These are phyloP conservation scores for Blastomyces parvus DNA, from an alignment of 2,329 filamentous ascomycete species.

Conservation along the genomic window DNA sequence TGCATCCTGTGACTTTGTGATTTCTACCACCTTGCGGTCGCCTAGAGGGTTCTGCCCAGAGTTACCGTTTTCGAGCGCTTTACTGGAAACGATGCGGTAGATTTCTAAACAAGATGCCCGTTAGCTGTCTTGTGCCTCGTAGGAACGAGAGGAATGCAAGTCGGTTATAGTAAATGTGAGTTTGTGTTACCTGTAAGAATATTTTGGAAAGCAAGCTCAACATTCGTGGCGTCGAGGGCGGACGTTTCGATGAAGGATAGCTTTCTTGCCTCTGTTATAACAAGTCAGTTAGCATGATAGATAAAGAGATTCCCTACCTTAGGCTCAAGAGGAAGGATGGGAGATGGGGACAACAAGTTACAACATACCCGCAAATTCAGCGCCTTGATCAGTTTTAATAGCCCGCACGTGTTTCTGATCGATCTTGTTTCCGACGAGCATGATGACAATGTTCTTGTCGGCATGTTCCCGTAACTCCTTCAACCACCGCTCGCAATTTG, in stretches of 20 bases:
- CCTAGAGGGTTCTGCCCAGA: constrained; percentile 68
- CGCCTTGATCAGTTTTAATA: constrained; percentile 95
- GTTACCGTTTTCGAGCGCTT: constrained; percentile 86
- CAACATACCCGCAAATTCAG: constrained; percentile 82
- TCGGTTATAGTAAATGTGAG: constrained; percentile 4
- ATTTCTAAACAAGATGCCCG: constrained; percentile 58
- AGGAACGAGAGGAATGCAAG: not conserved
- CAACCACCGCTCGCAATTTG: constrained; percentile 97
- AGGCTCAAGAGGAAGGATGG: constrained; percentile 6
- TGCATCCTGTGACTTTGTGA: constrained; percentile 75
- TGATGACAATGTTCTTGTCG: constrained; percentile 98
- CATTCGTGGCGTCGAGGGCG: constrained; percentile 95
- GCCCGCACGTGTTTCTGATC: constrained; percentile 98
- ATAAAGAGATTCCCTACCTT: constrained; percentile 12
- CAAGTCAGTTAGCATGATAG: constrained; percentile 15
- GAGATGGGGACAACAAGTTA: constrained; percentile 1
- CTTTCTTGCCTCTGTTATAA: constrained; percentile 55
- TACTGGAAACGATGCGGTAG: constrained; percentile 97
- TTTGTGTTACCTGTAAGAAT: constrained; percentile 77
- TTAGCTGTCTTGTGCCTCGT: constrained; percentile 14
- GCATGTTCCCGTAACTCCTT: constrained; percentile 97
- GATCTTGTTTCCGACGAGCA: constrained; percentile 99
- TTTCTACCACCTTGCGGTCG: constrained; percentile 67
- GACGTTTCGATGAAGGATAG: constrained; percentile 99
- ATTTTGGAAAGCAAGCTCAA: constrained; percentile 98